A percentile compares a stretch with the other conserved stretches of the same genome.
phyloP scores from a whole-genome alignment of 192 early-diverging fungal species.

The Radiomyces spectabilis region DNA sequence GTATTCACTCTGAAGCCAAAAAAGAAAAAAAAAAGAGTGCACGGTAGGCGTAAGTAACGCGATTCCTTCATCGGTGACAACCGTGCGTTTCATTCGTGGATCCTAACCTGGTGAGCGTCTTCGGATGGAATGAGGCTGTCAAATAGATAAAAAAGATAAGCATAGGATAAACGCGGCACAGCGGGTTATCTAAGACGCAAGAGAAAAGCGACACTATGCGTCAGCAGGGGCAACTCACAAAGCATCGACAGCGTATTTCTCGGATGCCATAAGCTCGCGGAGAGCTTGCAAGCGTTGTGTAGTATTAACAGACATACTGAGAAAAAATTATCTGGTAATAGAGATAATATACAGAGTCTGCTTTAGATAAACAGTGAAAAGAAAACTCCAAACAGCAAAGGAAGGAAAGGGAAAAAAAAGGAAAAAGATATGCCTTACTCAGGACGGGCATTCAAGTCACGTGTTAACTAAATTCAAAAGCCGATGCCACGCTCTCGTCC shows the following conservation, averaged over 20 bases:
- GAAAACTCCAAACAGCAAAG: background rate
- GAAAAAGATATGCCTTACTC: no score
- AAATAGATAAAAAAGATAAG: constrained; percentile 25
- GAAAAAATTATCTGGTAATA: background rate
- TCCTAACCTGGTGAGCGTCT: constrained; percentile 87
- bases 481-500: no score
- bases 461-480: no score
- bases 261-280: constrained; percentile 2
- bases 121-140: constrained; percentile 89
- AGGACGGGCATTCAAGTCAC: no score
- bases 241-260: constrained; percentile 16
- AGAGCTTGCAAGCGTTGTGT: background rate
- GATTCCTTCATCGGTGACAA: no score
- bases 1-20: constrained; percentile 78
- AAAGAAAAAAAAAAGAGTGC: background rate
- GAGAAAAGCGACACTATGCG: no score
- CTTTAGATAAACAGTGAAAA: background rate
- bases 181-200: no score
- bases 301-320: background rate
- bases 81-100: background rate
- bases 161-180: no score
- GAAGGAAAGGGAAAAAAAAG: background rate
- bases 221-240: no score
- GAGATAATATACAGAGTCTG: no score
- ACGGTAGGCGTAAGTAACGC: background rate